A percentile compares a stretch with the other conserved stretches of the same genome.
Evolutionary conservation across 139 green algal species (phyloP).

Genomic region (Chlorokybus atmophyticus): DNA sequence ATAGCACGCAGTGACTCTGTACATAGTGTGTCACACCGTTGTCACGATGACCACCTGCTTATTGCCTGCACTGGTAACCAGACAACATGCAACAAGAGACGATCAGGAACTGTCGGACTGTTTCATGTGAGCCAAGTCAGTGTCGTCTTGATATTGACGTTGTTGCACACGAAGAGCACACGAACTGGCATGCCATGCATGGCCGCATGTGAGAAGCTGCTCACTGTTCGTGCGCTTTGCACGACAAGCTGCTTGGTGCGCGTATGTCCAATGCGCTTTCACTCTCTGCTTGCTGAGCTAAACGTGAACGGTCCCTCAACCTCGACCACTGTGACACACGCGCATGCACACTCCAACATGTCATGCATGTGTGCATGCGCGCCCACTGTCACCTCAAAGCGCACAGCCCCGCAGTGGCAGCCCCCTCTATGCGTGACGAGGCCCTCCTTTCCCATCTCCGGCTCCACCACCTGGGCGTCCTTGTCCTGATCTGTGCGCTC

Average conservation of each 20-base stretch:
- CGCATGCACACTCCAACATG: not conserved
- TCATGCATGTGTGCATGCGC: not conserved
- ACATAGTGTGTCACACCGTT: not conserved
- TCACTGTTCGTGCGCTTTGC: not conserved
- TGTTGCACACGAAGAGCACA: too few species aligned
- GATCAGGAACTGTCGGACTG: not conserved
- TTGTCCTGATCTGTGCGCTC: too few species aligned
- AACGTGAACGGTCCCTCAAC: not conserved
- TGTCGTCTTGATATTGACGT: too few species aligned
- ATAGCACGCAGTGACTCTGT: not conserved
- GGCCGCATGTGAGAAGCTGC: not conserved
- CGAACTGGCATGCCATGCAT: too few species aligned
- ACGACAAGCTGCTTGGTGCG: too few species aligned
- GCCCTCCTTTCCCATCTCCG: not conserved
- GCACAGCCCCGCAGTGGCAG: constrained; percentile 30
- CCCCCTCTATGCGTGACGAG: constrained; percentile 17
- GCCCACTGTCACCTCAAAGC: constrained; percentile 17
- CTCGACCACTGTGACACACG: not conserved
- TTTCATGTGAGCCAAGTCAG: not conserved
- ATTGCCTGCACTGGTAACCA: not conserved
- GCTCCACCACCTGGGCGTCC: too few species aligned
- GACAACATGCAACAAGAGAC: not conserved
- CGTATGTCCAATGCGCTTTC: too few species aligned
- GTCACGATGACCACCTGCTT: not conserved
- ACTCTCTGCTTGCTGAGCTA: not conserved